These are phyloP conservation scores for Flaveria brownii DNA, from an alignment of 129 eudicot species.

Conservation along the genomic window DNA sequence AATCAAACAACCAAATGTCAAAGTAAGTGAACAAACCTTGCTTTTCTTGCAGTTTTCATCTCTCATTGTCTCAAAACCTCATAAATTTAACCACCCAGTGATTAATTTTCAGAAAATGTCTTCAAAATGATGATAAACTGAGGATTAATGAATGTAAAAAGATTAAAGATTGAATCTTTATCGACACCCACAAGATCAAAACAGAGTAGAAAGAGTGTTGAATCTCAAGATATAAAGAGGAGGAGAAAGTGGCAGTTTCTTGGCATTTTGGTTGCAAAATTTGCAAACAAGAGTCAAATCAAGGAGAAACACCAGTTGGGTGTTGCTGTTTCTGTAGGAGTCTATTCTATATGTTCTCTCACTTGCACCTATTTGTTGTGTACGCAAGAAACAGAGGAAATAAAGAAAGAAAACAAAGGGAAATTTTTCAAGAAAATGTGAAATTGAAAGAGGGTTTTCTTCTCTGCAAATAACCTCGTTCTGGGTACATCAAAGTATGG, in stretches of 20 bases:
- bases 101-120: constrained; percentile 8
- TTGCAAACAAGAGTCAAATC: constrained; percentile 48
- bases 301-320: constrained; percentile 38
- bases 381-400: constrained; percentile 36
- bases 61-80: constrained; percentile 70
- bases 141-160: constrained; percentile 2
- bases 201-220: constrained; percentile 23
- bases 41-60: constrained; percentile 79
- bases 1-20: neutral
- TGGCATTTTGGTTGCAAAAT: constrained; percentile 50
- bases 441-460: constrained; percentile 22
- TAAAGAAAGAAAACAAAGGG: constrained; percentile 23
- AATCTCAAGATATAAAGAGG: constrained; percentile 46
- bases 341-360: constrained; percentile 26
- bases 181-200: constrained; percentile 25
- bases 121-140: neutral
- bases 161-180: neutral
- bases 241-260: constrained; percentile 49
- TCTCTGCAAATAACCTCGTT: constrained; percentile 30
- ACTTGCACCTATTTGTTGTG: constrained; percentile 37
- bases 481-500: constrained; percentile 33
- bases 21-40: constrained; percentile 61
- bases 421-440: constrained; percentile 28
- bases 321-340: constrained; percentile 29
- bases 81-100: constrained; percentile 34